These are phyloP conservation scores for Salix suchowensis DNA, from an alignment of 345 rosid species.

Conservation along the genomic window DNA sequence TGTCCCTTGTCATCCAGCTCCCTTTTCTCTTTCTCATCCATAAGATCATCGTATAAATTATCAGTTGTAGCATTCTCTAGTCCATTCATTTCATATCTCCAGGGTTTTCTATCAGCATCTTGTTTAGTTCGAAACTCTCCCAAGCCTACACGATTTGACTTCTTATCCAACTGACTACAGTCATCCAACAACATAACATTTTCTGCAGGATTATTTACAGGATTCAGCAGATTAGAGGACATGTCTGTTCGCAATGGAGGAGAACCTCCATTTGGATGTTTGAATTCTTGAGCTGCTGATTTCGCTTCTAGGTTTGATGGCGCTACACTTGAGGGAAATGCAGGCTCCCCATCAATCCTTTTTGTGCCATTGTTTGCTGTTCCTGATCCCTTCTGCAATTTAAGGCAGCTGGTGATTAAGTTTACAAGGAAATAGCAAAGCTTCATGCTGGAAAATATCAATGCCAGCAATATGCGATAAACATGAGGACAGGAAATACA, in stretches of 20 bases:
- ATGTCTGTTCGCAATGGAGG: slow-evolving; percentile 17
- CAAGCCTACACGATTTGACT: slow-evolving; percentile 14
- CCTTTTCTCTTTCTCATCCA: slow-evolving; percentile 33
- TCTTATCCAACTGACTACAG: slow-evolving; percentile 11
- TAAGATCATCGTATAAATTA: slow-evolving; percentile 17
- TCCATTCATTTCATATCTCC: slow-evolving; percentile 27
- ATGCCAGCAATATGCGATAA: not conserved
- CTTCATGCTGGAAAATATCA: not conserved
- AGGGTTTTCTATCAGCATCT: slow-evolving; percentile 17
- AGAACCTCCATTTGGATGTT: slow-evolving; percentile 18
- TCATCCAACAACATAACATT: slow-evolving; percentile 19
- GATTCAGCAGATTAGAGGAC: slow-evolving; percentile 7
- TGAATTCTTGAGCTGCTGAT: slow-evolving; percentile 18
- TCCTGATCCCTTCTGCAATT: slow-evolving; percentile 35
- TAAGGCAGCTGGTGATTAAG: not conserved
- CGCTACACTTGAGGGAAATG: slow-evolving; percentile 14
- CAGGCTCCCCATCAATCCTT: slow-evolving; percentile 23
- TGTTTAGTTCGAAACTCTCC: slow-evolving; percentile 13
- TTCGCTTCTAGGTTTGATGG: slow-evolving; percentile 17
- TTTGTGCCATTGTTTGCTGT: slow-evolving; percentile 18
- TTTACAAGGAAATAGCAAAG: not conserved
- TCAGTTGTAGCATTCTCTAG: slow-evolving; percentile 18
- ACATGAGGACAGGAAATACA: not conserved
- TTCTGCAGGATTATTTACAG: slow-evolving; percentile 9
- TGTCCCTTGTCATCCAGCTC: slow-evolving; percentile 33